Conservation (phyloP, 495 filamentous ascomycete species). For the Penicillium bialowiezense region DNA sequence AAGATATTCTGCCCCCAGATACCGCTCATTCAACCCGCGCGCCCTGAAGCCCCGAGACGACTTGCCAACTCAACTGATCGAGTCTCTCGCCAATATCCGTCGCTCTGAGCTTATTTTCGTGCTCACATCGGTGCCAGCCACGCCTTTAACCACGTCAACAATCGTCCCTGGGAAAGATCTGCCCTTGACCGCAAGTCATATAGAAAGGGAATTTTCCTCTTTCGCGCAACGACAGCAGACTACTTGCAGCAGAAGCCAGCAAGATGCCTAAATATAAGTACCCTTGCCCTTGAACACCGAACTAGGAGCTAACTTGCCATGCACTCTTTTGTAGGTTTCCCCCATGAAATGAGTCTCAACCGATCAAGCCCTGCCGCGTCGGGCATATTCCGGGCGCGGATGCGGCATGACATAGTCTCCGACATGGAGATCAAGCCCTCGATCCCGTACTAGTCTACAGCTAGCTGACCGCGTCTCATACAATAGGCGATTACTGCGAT, state of each 20-base stretch:
- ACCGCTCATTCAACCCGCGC: constrained; percentile 18
- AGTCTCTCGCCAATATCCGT: background rate
- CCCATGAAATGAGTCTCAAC: background rate
- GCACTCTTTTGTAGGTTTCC: constrained; percentile 68
- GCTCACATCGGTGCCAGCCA: background rate
- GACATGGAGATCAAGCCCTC: constrained; percentile 1
- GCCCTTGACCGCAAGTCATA: constrained; percentile 9
- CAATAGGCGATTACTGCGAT: constrained; percentile 96
- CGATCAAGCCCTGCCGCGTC: constrained; percentile 2
- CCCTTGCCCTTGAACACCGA: background rate
- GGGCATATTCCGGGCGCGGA: constrained; percentile 11
- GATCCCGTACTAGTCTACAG: background rate
- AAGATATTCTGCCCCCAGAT: constrained; percentile 11
- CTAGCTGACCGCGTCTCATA: constrained; percentile 14
- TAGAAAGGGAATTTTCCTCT: constrained; percentile 24
- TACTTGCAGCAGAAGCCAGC: constrained; percentile 19
- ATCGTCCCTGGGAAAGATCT: background rate
- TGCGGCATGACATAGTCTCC: constrained; percentile 5
- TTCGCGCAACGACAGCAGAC: constrained; percentile 17
- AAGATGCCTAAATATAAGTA: constrained; percentile 83
- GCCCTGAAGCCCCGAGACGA: constrained; percentile 15
- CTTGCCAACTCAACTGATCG: background rate
- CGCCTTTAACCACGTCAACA: background rate
- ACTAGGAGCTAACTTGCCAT: constrained; percentile 45
- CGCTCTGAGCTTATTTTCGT: background rate